A percentile compares a stretch with the other conserved stretches of the same genome.
Evolutionary conservation across 2,329 filamentous ascomycete genomes (phyloP).

Genomic region (Fusarium sp.): DNA sequence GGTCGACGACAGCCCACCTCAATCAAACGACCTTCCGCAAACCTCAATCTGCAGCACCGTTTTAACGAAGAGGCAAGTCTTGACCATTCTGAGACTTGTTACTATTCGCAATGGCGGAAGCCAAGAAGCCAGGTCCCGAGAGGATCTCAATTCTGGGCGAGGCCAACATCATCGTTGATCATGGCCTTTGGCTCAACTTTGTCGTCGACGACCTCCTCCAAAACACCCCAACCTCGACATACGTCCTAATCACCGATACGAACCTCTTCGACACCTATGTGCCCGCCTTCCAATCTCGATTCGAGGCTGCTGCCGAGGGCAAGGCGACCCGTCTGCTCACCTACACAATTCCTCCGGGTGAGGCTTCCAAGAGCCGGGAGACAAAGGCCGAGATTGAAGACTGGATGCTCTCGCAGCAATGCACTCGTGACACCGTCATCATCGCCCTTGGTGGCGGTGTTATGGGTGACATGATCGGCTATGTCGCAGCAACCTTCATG

Average conservation of each 20-base stretch:
- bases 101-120: constrained; percentile 42
- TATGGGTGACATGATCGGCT: constrained; percentile 98
- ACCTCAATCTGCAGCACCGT: constrained; percentile 7
- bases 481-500: constrained; percentile 98
- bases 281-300: constrained; percentile 72
- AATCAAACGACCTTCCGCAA: neutral
- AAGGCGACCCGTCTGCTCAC: constrained; percentile 77
- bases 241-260: constrained; percentile 96
- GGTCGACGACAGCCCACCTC: constrained; percentile 5
- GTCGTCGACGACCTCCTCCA: constrained; percentile 84
- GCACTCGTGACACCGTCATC: constrained; percentile 93
- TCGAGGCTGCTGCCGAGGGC: constrained; percentile 45
- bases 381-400: constrained; percentile 97
- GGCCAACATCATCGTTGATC: constrained; percentile 91
- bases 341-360: constrained; percentile 89
- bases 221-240: constrained; percentile 86
- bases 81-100: constrained; percentile 10
- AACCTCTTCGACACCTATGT: constrained; percentile 88
- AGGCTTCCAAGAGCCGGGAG: constrained; percentile 91
- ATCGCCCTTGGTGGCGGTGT: constrained; percentile 96
- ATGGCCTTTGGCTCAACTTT: constrained; percentile 87
- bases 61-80: constrained; percentile 19
- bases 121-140: constrained; percentile 56
- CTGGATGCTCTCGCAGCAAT: constrained; percentile 93
- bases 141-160: constrained; percentile 86